phyloP scores from a whole-genome alignment of 371 early-diverging fungal species.

The Lichtheimia corymbifera region DNA sequence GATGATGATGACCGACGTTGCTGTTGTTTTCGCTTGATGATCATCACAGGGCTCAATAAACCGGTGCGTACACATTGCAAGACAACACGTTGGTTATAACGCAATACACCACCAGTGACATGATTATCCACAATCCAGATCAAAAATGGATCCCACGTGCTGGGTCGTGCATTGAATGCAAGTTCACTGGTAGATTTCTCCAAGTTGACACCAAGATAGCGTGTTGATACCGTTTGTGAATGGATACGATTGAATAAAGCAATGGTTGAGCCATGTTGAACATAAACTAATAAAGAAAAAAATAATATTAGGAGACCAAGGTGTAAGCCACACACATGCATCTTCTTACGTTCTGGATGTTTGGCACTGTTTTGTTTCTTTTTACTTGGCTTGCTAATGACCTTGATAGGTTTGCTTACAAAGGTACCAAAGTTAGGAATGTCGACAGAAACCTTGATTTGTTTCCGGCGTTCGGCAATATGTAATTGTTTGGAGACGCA shows the following conservation, averaged over 20 bases:
- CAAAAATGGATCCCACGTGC: conserved; percentile 83
- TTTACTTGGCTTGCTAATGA: conserved; percentile 80
- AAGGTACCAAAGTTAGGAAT: conserved; percentile 65
- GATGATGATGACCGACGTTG: conserved; percentile 30
- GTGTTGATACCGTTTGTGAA: conserved; percentile 79
- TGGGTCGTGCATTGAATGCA: conserved; percentile 20
- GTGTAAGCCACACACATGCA: not conserved
- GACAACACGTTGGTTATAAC: conserved; percentile 77
- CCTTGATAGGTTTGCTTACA: conserved; percentile 70
- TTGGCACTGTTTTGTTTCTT: conserved; percentile 72
- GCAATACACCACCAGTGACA: conserved; percentile 61
- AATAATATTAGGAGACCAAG: not conserved
- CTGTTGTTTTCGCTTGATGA: conserved; percentile 73
- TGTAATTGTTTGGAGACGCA: conserved; percentile 75
- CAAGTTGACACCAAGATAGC: conserved; percentile 67
- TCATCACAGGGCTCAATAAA: conserved; percentile 73
- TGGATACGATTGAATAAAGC: conserved; percentile 81
- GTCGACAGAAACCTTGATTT: conserved; percentile 64
- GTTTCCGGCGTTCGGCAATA: conserved; percentile 76
- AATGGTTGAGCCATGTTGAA: conserved; percentile 75
- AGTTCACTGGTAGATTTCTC: conserved; percentile 23
- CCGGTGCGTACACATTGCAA: conserved; percentile 77
- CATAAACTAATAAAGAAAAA: conserved; percentile 40
- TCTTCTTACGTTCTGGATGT: conserved; percentile 61
- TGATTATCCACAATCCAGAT: conserved; percentile 77